Conservation (phyloP, 2,329 filamentous ascomycete genomes). For the Fusarium denticulatum region DNA sequence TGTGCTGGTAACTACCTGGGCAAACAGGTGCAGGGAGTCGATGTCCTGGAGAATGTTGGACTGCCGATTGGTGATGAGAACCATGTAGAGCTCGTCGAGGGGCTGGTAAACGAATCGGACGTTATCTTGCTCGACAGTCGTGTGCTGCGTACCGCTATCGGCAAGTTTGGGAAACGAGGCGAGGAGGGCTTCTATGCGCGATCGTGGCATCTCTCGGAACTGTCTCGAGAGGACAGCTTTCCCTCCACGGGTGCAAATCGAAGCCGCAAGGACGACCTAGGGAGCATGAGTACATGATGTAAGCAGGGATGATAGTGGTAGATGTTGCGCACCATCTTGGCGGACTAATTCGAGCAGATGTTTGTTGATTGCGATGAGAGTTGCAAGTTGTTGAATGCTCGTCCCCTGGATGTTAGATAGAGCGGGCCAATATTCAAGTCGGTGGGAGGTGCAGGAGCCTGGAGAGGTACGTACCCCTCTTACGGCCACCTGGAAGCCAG, state of each 20-base stretch:
- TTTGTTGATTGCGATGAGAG: slow-evolving; percentile 34
- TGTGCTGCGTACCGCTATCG: slow-evolving; percentile 95
- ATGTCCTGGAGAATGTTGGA: slow-evolving; percentile 99
- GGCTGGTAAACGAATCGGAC: slow-evolving; percentile 99
- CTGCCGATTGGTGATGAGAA: slow-evolving; percentile 98
- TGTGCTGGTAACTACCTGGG: slow-evolving; percentile 94
- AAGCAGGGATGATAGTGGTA: background rate
- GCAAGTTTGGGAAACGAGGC: slow-evolving; percentile 98
- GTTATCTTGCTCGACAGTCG: slow-evolving; percentile 98
- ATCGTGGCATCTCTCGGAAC: slow-evolving; percentile 97
- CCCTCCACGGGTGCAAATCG: slow-evolving; percentile 97
- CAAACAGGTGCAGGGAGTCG: slow-evolving; percentile 96
- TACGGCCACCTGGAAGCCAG: slow-evolving; percentile 36
- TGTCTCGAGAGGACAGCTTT: slow-evolving; percentile 98
- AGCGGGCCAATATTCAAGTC: slow-evolving; percentile 46
- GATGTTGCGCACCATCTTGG: slow-evolving; percentile 53
- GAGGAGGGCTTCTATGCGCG: slow-evolving; percentile 93
- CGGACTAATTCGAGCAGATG: slow-evolving; percentile 34
- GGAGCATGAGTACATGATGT: slow-evolving; percentile 35
- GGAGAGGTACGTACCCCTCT: slow-evolving; percentile 36
- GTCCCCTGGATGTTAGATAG: slow-evolving; percentile 43
- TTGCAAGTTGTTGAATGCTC: slow-evolving; percentile 35
- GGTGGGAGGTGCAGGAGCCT: slow-evolving; percentile 37
- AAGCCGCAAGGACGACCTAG: slow-evolving; percentile 97
- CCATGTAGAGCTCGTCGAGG: slow-evolving; percentile 98